A percentile compares a stretch with the other conserved stretches of the same genome.
Conservation (phyloP, 2,329 filamentous ascomycete species). For the Camptophora hylomeconis region DNA sequence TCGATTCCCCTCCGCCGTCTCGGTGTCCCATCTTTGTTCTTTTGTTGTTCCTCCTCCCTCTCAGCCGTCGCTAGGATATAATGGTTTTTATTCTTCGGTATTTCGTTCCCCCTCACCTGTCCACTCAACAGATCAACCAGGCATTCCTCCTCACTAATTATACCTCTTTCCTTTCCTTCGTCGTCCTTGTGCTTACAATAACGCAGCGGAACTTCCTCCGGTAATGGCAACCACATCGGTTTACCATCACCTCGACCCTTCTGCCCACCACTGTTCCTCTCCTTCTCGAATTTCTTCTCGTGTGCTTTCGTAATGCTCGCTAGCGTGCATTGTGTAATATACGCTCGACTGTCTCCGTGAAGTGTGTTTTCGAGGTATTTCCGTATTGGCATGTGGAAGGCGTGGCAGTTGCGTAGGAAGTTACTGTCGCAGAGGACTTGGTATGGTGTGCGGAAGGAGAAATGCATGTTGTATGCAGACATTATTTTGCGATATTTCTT, state of each 20-base stretch:
- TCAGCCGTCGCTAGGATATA: slow-evolving; percentile 34
- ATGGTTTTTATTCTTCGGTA: slow-evolving; percentile 35
- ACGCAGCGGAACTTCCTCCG: slow-evolving; percentile 31
- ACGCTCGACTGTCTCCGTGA: slow-evolving; percentile 73
- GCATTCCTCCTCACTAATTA: slow-evolving; percentile 23
- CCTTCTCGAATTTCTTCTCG: slow-evolving; percentile 9
- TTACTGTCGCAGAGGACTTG: slow-evolving; percentile 82
- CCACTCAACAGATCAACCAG: slow-evolving; percentile 29
- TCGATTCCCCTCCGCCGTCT: slow-evolving; percentile 22
- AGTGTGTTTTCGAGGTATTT: slow-evolving; percentile 66
- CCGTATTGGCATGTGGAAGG: slow-evolving; percentile 82
- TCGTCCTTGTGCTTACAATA: slow-evolving; percentile 35
- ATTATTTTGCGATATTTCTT: slow-evolving; percentile 84
- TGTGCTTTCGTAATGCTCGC: slow-evolving; percentile 28
- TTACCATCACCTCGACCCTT: slow-evolving; percentile 19
- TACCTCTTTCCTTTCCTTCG: slow-evolving; percentile 20
- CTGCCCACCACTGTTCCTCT: slow-evolving; percentile 20
- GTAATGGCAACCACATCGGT: slow-evolving; percentile 31
- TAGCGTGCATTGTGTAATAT: slow-evolving; percentile 59
- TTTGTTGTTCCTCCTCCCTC: slow-evolving; percentile 18
- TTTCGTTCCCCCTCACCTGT: slow-evolving; percentile 18
- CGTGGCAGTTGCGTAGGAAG: slow-evolving; percentile 67
- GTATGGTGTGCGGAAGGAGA: slow-evolving; percentile 87
- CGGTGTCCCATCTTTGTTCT: slow-evolving; percentile 24
- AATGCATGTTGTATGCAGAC: slow-evolving; percentile 76